phyloP scores from a whole-genome alignment of 495 filamentous ascomycete species.

The Penicillium arizonense region DNA sequence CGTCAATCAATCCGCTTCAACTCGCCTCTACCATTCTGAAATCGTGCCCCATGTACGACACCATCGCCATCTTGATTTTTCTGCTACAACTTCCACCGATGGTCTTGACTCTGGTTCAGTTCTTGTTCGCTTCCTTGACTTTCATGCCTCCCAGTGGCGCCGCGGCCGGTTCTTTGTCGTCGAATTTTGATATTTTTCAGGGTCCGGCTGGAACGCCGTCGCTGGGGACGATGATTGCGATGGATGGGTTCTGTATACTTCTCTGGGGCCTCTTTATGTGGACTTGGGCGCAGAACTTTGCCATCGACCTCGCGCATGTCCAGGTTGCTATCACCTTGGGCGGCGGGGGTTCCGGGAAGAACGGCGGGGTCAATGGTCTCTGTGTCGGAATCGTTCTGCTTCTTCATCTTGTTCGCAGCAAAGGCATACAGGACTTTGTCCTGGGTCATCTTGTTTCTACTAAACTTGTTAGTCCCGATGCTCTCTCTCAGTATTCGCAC shows the following conservation, averaged over 20 bases:
- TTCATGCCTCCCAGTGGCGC: constrained; percentile 75
- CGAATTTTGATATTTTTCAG: constrained; percentile 72
- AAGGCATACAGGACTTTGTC: constrained; percentile 54
- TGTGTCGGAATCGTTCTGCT: constrained; percentile 77
- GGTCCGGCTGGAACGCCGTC: constrained; percentile 71
- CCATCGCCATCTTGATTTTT: constrained; percentile 96
- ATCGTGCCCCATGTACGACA: constrained; percentile 90
- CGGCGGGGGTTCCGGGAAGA: constrained; percentile 75
- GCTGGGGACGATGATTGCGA: constrained; percentile 73
- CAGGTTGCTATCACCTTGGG: constrained; percentile 93
- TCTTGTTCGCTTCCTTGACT: constrained; percentile 89
- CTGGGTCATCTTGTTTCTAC: constrained; percentile 43
- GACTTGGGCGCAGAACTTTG: constrained; percentile 82
- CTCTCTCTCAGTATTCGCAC: constrained; percentile 44
- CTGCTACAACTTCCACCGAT: constrained; percentile 94
- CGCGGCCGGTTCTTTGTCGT: constrained; percentile 51
- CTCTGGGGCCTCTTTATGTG: constrained; percentile 85
- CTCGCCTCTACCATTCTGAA: constrained; percentile 81
- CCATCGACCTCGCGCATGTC: constrained; percentile 91
- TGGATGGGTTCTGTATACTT: constrained; percentile 76
- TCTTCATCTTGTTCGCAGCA: constrained; percentile 63
- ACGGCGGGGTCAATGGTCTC: constrained; percentile 67
- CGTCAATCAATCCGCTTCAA: constrained; percentile 63
- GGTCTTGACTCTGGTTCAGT: constrained; percentile 84
- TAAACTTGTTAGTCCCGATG: constrained; percentile 44